Conservation (phyloP, 2,329 filamentous ascomycete genomes). For the Microascus cirrosus region DNA sequence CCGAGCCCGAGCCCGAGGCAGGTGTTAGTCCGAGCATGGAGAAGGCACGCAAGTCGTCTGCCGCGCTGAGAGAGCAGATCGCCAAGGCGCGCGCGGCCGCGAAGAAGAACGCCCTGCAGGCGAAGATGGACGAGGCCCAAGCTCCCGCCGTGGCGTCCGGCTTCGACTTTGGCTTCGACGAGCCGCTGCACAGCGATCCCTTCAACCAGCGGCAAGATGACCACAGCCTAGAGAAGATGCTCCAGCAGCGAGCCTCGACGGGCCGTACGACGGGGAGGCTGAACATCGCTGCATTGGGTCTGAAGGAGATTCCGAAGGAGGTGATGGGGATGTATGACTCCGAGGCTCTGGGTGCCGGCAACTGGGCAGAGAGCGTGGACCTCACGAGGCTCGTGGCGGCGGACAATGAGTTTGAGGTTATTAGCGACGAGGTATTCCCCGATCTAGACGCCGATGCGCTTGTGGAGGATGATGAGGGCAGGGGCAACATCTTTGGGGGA, state of each 20-base stretch:
- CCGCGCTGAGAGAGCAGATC: constrained; percentile 78
- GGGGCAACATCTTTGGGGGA: constrained; percentile 68
- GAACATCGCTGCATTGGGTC: constrained; percentile 75
- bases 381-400: constrained; percentile 74
- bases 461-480: constrained; percentile 52
- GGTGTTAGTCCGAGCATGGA: constrained; percentile 1
- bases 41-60: constrained; percentile 54
- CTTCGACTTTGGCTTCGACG: constrained; percentile 25
- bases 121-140: constrained; percentile 8
- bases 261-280: constrained; percentile 71
- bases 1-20: constrained; percentile 1
- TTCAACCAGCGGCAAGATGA: constrained; percentile 57
- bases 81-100: constrained; percentile 83
- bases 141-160: constrained; percentile 13
- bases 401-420: constrained; percentile 72
- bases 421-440: constrained; percentile 70
- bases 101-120: constrained; percentile 35
- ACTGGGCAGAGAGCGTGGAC: constrained; percentile 90
- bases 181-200: constrained; percentile 35
- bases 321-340: constrained; percentile 87
- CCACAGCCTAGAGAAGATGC: constrained; percentile 50
- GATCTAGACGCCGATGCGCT: constrained; percentile 49
- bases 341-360: constrained; percentile 52
- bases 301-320: constrained; percentile 70
- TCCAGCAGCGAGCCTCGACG: constrained; percentile 60